Evolutionary conservation across 2,329 filamentous ascomycete genomes (phyloP), one percentile per base, ranked within the genome.

Genomic region (Aspergillus ochraceoroseus): DNA sequence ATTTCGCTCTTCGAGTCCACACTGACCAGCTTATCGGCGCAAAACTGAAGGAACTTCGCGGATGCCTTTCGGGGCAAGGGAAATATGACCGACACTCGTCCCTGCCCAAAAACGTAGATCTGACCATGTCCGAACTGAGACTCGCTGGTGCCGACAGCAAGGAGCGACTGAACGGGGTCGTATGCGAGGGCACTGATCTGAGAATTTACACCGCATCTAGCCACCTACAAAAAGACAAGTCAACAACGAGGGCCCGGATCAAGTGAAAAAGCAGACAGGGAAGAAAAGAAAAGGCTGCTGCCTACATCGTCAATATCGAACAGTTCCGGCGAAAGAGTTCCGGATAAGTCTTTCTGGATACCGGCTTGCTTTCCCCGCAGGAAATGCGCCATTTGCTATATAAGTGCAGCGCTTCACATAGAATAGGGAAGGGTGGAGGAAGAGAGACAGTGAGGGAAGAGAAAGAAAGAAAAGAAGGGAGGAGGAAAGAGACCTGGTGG

Each of bases 301-400:
- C 51, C 52, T 51, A 79, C 85, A 66, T 95, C 87, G 61, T 95
- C 88, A 15, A 90, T 79, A 44, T 78, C 72, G 62, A 96, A 95
- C 9, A 86, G 70, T 47, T 87, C 85, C 25, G 87, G 77, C 12
- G 79, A 74, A 48, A 96, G 80, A 52, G 83, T 85, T 12, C 82
- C 81, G 37, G 89, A 95, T 52, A 98, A 76, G 69, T 96, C 92
- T 67, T 83, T 86, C 62, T 88, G 84, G 55, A 98, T 84, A 58
- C 92, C 92, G 42, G 87, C 80, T 74, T 96, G 92, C 74, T 94
- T 95, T 55, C 86, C 85, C 62, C 92, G 77, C 48, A 98, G 71
- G 62, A 96, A 90, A 56, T 85, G 80, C 40, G 89, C 81, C 89
- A 95, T 95, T 42, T 54, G 54, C 40, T 19, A 26, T 26, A 29